Evolutionary conservation across 257 asterid species (phyloP), one percentile per base, ranked within the genome.

Genomic region (Penstemon davidsonii): DNA sequence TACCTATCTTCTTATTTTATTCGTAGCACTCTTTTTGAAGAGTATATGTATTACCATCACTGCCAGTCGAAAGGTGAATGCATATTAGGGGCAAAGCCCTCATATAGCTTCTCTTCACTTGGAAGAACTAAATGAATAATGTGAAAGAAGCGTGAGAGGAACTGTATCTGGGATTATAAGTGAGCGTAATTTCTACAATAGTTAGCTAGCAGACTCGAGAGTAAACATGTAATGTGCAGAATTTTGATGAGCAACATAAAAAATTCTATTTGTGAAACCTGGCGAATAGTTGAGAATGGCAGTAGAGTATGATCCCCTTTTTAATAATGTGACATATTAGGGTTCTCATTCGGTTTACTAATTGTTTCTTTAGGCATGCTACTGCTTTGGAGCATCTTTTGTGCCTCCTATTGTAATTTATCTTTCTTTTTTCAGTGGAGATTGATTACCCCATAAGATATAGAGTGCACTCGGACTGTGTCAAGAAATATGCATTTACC

Each of bases 111-210:
- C 62, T 15, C 38, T 18, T 43, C 63, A 13, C 72, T 25, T 69
- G 79, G 55, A 55, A 64, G 13, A 57, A 57, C 51, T 55, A 43
- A 56, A 13, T 61, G 74, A 47, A 65, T 39, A 43, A 10, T 61
- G 69, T 67, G 45, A 36, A 59, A 33, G 73, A 68, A 55, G 61
- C 54, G 15, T 50, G 15, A 42, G 9, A 67, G 68, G 45, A 42
- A 13, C 52, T 53, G 60, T 62, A 13, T 55, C 40, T 66, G 62
- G 39, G 37, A 40, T 58, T 53, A 38, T 4, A 43, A 66, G 19
- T 44, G 39, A 44, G 42, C 13, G 19, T 57, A 44, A 2, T 8
- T 44, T 15, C 38, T 41, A 42, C 8, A 62, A 15, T 40, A 8
- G 47, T 62, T 45, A 18, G 54, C 41, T 50, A 18, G 67, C 36